phyloP scores from a whole-genome alignment of 768 basidiomycete genomes.

The Pulveroboletus sp. region DNA sequence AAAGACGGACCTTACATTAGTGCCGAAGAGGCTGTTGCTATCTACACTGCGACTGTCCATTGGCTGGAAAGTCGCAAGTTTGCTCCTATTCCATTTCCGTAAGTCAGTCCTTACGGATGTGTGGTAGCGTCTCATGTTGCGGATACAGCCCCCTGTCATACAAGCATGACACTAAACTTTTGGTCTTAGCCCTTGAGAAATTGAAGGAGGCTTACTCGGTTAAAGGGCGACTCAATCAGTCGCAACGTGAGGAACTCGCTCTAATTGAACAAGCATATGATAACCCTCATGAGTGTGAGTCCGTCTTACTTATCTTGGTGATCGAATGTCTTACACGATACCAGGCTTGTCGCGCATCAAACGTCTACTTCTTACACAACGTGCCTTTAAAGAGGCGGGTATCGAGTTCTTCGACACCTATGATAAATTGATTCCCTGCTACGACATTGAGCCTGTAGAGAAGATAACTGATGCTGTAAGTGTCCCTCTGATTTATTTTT shows the following conservation, averaged over 20 bases:
- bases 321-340: constrained; percentile 2
- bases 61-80: constrained; percentile 99
- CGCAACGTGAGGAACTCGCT: constrained; percentile 95
- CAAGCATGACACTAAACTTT: constrained; percentile 97
- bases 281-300: constrained; percentile 93
- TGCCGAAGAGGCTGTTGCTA: constrained; percentile 97
- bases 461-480: constrained; percentile 97
- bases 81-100: constrained; percentile 98
- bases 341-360: constrained; percentile 92
- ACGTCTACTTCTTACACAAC: constrained; percentile 91
- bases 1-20: constrained; percentile 99
- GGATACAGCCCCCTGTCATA: constrained; percentile 79
- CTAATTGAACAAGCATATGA: constrained; percentile 99
- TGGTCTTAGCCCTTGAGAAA: constrained; percentile 95
- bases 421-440: constrained; percentile 97
- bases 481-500: constrained; percentile 6
- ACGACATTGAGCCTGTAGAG: constrained; percentile 99
- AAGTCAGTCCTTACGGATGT: constrained; percentile 23
- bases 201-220: constrained; percentile 98
- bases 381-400: constrained; percentile 97
- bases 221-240: constrained; percentile 95
- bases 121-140: constrained; percentile 1
- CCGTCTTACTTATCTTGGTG: background rate
- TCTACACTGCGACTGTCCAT: constrained; percentile 97
- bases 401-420: constrained; percentile 98